Percentiles rank a stretch among this genome's conserved stretches.
Evolutionary conservation across 208 protist species (phyloP).

Genomic region (Acanthamoeba culbertsoni): DNA sequence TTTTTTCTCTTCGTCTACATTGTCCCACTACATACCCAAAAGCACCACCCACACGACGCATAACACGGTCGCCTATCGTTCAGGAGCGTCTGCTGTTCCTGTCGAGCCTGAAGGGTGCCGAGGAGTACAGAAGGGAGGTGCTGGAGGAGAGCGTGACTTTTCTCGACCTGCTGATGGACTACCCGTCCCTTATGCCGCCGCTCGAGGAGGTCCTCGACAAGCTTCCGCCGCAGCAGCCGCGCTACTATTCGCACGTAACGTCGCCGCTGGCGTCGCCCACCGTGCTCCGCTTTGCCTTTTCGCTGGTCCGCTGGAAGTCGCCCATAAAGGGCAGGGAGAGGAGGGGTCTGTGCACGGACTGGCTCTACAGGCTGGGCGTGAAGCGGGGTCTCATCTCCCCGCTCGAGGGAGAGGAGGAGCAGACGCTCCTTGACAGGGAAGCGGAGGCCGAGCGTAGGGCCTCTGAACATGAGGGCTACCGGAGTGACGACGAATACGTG

Average conservation of each 20-base stretch:
- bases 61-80: not conserved
- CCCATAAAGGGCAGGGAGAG: not conserved
- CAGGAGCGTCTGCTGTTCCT: conserved; percentile 23
- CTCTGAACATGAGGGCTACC: not conserved
- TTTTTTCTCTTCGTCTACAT: too few relatives aligned
- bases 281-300: conserved; percentile 18
- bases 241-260: conserved; percentile 37
- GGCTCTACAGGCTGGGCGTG: conserved; percentile 58
- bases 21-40: too few relatives aligned
- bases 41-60: not conserved
- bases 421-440: not conserved
- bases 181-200: conserved; percentile 18
- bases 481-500: not conserved
- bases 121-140: conserved; percentile 54
- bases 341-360: conserved; percentile 59
- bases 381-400: not conserved
- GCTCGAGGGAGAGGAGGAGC: not conserved
- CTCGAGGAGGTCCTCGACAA: conserved; percentile 4
- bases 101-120: conserved; percentile 41
- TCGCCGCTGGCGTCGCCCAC: not conserved
- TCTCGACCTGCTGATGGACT: conserved; percentile 48
- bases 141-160: conserved; percentile 18
- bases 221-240: conserved; percentile 27
- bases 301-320: not conserved
- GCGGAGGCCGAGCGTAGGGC: not conserved